Base-by-base conservation (phyloP, 176 grass and related monocot genomes). In the Alloteropsis semialata region DNA sequence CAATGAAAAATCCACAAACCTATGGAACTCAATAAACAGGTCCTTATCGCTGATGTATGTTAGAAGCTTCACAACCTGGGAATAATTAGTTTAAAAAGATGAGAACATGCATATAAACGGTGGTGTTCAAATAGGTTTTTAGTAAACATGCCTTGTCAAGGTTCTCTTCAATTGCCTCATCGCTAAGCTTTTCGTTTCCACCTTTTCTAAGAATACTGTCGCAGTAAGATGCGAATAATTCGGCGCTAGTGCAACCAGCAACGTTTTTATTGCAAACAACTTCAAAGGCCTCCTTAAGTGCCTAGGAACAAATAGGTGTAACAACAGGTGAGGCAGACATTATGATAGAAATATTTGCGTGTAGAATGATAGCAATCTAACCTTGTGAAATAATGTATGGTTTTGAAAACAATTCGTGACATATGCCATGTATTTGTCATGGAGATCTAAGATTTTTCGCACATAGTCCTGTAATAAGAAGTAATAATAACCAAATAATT, bases 341-440 rank as follows among this genome's bases (percentile, higher is more conserved):
- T 38, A 6, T 2, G 24, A 56, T 36, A 3, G n/a, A 69, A 69
- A 45, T 27, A 75, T 34, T n/a, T 39, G 43, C 27, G 37, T 30
- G n/a, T n/a, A n/a, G n/a, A n/a, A n/a, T n/a, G n/a, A n/a, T 6
- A 60, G 15, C 21, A 15, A 84, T 12, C 44, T 46, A 46, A 36
- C 34, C 34, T 96, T 96, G 65, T 93, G 91, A 74, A 96, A 96
- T 58, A 87, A 32, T 74, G 80, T 69, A 42, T 74, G 62, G 63
- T 83, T 80, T 72, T 91, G 89, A 57, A 97, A 97, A 84, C 91
- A 93, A 56, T 75, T 72, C 75, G 42, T 59, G 39, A 88, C 85
- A 71, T 94, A 92, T 65, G 78, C 66, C 50, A 84, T 81, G 36
- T 94, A 91, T 64, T 97, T 97, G 17, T 92, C 87, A 46, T 97